A percentile compares a stretch with the other conserved stretches of the same genome.
These are phyloP conservation scores for Cladosporium sp. DNA, from an alignment of 2,329 filamentous ascomycete genomes.

Conservation along the genomic window DNA sequence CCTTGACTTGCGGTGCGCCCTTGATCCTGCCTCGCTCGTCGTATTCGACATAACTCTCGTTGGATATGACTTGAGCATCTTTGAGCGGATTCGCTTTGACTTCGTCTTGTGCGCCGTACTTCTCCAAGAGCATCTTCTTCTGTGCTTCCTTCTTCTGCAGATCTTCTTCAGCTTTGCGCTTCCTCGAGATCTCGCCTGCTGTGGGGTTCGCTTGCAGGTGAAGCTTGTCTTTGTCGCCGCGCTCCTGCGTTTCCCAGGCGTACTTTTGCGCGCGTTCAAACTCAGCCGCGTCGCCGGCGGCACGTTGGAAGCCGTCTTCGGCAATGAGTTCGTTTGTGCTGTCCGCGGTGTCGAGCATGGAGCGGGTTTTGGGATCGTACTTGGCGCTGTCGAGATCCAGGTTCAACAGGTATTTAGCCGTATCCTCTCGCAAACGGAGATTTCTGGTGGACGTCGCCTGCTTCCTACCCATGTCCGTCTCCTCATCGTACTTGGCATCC, in stretches of 20 bases:
- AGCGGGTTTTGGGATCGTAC: slow-evolving; percentile 93
- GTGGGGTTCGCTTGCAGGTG: slow-evolving; percentile 97
- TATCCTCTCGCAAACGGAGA: slow-evolving; percentile 88
- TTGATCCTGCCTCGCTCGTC: slow-evolving; percentile 87
- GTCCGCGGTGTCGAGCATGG: slow-evolving; percentile 78
- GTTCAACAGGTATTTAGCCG: slow-evolving; percentile 92
- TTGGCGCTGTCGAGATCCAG: slow-evolving; percentile 93
- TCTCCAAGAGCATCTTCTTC: slow-evolving; percentile 66
- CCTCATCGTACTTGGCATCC: slow-evolving; percentile 73
- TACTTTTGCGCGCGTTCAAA: slow-evolving; percentile 86
- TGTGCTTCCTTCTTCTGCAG: slow-evolving; percentile 62
- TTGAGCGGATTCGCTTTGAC: slow-evolving; percentile 52
- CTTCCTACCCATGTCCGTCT: slow-evolving; percentile 92
- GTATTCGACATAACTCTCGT: slow-evolving; percentile 87
- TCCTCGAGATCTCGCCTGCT: slow-evolving; percentile 75
- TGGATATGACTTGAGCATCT: slow-evolving; percentile 66
- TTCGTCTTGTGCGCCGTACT: slow-evolving; percentile 69
- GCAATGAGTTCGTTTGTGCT: slow-evolving; percentile 76
- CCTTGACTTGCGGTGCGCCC: slow-evolving; percentile 67
- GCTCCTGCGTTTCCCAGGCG: slow-evolving; percentile 93
- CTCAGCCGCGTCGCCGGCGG: slow-evolving; percentile 83
- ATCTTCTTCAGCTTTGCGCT: slow-evolving; percentile 69
- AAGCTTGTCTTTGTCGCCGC: slow-evolving; percentile 66
- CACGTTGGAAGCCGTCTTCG: slow-evolving; percentile 85
- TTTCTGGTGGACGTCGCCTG: slow-evolving; percentile 88